These are phyloP conservation scores for Allium sativum DNA, from an alignment of 106 monocot genomes.

Conservation along the genomic window DNA sequence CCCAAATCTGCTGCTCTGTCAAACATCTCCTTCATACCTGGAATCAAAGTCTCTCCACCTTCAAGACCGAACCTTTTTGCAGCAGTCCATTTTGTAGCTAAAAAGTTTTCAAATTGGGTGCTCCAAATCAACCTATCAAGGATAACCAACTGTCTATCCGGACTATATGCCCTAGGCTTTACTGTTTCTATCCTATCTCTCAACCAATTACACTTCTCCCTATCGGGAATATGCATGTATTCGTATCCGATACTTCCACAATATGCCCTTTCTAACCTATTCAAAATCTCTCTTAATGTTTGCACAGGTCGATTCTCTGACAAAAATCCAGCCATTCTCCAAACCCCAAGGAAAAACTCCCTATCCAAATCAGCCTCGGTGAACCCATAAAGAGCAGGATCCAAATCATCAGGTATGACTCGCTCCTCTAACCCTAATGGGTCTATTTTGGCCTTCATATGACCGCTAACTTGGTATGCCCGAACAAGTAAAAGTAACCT, in stretches of 20 bases:
- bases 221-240: conserved; percentile 90
- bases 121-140: conserved; percentile 96
- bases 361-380: conserved; percentile 72
- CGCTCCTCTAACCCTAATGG: conserved; percentile 63
- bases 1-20: conserved; percentile 71
- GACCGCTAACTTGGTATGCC: conserved; percentile 87
- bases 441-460: conserved; percentile 83
- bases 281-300: conserved; percentile 66
- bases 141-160: conserved; percentile 56
- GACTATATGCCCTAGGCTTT: conserved; percentile 34
- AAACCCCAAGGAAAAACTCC: conserved; percentile 90
- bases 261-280: conserved; percentile 73
- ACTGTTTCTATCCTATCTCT: conserved; percentile 83
- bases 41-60: conserved; percentile 82
- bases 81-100: conserved; percentile 71
- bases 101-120: conserved; percentile 81
- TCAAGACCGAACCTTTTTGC: conserved; percentile 94
- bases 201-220: conserved; percentile 92
- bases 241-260: conserved; percentile 88
- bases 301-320: conserved; percentile 86
- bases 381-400: conserved; percentile 63
- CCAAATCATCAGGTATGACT: conserved; percentile 44
- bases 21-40: conserved; percentile 99
- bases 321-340: conserved; percentile 85
- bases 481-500: conserved; percentile 63